Conservation (phyloP, 2,329 filamentous ascomycete genomes). For the Pseudogymnoascus destructans region DNA sequence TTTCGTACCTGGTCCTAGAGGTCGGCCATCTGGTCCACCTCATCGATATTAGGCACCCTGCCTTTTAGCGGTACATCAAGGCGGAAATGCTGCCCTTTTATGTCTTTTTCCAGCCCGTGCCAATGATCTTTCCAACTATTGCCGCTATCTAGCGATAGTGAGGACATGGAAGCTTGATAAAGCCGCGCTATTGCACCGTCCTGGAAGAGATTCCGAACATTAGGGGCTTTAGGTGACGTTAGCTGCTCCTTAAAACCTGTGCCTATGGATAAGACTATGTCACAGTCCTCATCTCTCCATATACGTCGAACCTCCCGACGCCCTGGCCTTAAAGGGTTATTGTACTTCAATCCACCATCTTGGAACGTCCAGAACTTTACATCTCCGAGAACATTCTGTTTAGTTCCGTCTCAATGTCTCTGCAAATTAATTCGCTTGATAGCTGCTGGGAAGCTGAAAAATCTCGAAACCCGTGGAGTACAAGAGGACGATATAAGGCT, state of each 20-base stretch:
- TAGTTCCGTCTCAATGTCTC: constrained; percentile 13
- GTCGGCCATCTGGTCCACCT: constrained; percentile 15
- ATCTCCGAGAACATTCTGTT: constrained; percentile 15
- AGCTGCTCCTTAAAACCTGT: constrained; percentile 16
- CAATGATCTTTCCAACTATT: constrained; percentile 17
- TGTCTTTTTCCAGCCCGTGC: constrained; percentile 16
- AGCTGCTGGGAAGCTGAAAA: constrained; percentile 13
- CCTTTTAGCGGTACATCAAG: constrained; percentile 17
- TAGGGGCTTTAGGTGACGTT: constrained; percentile 12
- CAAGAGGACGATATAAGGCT: constrained; percentile 13
- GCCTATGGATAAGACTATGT: constrained; percentile 16
- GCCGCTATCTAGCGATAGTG: constrained; percentile 17
- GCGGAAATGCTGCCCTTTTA: constrained; percentile 16
- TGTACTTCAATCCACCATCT: constrained; percentile 18
- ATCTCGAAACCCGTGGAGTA: constrained; percentile 11
- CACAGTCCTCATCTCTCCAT: constrained; percentile 14
- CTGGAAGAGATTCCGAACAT: constrained; percentile 16
- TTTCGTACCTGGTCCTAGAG: constrained; percentile 14
- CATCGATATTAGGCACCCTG: constrained; percentile 16
- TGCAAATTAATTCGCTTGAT: constrained; percentile 12
- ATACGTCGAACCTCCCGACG: constrained; percentile 14
- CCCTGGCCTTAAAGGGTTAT: constrained; percentile 16
- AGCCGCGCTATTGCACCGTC: constrained; percentile 14
- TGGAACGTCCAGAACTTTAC: constrained; percentile 13
- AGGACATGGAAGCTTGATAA: constrained; percentile 19